phyloP scores from a whole-genome alignment of 2,329 filamentous ascomycete genomes.

The Neopestalotiopsis clavispora region DNA sequence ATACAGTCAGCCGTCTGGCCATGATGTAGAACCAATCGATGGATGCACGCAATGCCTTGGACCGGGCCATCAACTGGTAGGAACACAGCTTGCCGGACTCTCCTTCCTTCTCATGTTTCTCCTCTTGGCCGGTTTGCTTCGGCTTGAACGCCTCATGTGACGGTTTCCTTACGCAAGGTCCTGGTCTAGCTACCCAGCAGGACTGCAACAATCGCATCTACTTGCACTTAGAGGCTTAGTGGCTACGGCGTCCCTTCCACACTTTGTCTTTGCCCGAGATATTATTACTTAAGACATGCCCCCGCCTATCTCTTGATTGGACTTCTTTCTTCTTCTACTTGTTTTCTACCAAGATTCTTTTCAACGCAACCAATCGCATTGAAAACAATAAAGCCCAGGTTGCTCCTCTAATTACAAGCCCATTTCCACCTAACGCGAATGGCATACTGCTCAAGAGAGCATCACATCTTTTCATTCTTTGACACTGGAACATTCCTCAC shows the following conservation, averaged over 20 bases:
- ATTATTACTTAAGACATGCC: conserved; percentile 35
- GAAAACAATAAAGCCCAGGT: not conserved
- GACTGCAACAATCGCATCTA: conserved; percentile 46
- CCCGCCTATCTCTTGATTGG: conserved; percentile 25
- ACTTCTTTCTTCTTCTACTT: not conserved
- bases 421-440: conserved; percentile 2
- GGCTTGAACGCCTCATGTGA: conserved; percentile 29
- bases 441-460: conserved; percentile 12
- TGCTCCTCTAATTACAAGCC: not conserved
- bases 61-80: not conserved
- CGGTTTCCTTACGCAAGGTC: conserved; percentile 17
- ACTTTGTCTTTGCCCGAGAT: conserved; percentile 8
- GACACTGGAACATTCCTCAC: conserved; percentile 9
- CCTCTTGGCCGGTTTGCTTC: conserved; percentile 27
- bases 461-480: conserved; percentile 12
- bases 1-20: not conserved
- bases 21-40: not conserved
- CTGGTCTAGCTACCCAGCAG: conserved; percentile 18
- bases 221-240: conserved; percentile 65
- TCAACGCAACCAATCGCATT: not conserved
- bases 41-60: not conserved
- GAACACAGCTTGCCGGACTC: not conserved
- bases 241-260: conserved; percentile 24
- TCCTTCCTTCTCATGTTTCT: not conserved
- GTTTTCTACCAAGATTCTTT: not conserved